Conservation (phyloP, 1,139 yeast genomes). For the Scheffersomyces lignicola region DNA sequence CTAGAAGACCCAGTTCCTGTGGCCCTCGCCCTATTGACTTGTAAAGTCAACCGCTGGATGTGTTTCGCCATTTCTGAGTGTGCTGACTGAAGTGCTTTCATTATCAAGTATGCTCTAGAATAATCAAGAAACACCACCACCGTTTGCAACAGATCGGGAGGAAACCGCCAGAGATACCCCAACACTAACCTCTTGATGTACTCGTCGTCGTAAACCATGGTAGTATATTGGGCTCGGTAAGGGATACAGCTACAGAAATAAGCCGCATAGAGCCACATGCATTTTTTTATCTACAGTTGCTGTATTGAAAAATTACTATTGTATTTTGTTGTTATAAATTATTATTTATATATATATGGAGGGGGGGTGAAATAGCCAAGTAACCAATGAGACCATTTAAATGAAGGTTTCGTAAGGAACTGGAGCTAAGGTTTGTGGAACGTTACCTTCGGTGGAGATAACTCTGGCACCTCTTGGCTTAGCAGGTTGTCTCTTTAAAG, state of each 20-base stretch:
- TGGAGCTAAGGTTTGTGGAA: constrained; percentile 98
- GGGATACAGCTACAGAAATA: too few relatives aligned
- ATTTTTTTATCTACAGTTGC: too few relatives aligned
- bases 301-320: background rate
- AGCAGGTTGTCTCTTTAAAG: constrained; percentile 97
- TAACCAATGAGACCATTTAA: constrained; percentile 33
- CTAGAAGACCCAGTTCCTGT: too few relatives aligned
- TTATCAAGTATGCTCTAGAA: background rate
- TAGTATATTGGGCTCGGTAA: too few relatives aligned
- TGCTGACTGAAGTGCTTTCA: background rate
- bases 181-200: background rate
- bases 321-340: background rate
- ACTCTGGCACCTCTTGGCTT: constrained; percentile 93
- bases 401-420: constrained; percentile 99
- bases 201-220: too few relatives aligned
- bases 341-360: background rate
- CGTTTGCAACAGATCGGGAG: background rate
- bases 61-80: background rate
- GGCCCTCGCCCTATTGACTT: too few relatives aligned
- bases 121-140: background rate
- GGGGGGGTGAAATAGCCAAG: background rate
- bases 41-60: background rate
- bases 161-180: background rate
- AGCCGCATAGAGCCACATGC: too few relatives aligned
- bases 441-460: constrained; percentile 73